These are phyloP conservation scores for Neurospora sp. DNA, from an alignment of 495 filamentous ascomycete genomes.

Conservation along the genomic window DNA sequence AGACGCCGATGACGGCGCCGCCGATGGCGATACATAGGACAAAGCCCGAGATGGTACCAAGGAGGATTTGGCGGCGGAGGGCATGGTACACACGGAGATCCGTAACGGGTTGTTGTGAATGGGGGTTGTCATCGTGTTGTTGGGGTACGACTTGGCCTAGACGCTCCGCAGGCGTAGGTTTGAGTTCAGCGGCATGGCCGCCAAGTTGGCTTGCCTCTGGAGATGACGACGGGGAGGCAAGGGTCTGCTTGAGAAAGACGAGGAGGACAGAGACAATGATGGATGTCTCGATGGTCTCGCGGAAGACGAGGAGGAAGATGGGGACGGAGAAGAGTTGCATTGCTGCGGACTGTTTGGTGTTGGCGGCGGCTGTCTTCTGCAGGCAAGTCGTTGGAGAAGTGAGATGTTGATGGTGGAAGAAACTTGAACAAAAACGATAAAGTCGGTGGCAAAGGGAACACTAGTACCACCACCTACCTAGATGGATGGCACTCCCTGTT, in stretches of 20 bases:
- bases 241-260: conserved; percentile 69
- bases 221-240: conserved; percentile 44
- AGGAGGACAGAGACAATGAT: conserved; percentile 78
- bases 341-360: conserved; percentile 28
- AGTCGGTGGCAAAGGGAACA: background rate
- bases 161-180: background rate
- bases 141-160: background rate
- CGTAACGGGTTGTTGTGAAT: background rate
- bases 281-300: conserved; percentile 70
- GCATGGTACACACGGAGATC: background rate
- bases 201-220: conserved; percentile 24
- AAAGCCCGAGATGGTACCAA: conserved; percentile 53
- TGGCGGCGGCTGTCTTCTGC: background rate
- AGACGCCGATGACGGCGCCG: conserved; percentile 65
- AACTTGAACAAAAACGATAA: background rate
- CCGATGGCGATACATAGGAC: conserved; percentile 59
- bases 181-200: background rate
- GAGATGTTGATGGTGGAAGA: background rate
- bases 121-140: too few relatives aligned
- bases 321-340: conserved; percentile 54
- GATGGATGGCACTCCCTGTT: background rate
- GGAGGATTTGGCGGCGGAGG: background rate
- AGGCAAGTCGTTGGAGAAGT: background rate
- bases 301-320: conserved; percentile 80
- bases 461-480: too few relatives aligned